Base-by-base conservation (phyloP, 2,329 filamentous ascomycete genomes). In the Leptographium flavum region DNA sequence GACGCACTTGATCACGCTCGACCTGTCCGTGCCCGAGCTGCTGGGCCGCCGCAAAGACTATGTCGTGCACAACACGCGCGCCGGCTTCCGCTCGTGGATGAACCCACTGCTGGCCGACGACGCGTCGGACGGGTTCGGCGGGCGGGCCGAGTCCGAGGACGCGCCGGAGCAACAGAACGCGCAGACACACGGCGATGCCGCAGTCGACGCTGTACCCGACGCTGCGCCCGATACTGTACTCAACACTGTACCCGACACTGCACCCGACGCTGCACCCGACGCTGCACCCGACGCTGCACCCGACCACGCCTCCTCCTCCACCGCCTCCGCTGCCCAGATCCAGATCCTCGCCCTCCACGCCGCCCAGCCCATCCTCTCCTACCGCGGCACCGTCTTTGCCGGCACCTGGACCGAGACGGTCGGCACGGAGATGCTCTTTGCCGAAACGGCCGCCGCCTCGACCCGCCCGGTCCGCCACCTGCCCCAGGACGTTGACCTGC, bases 301-400 rank as follows among this genome's bases (percentile, higher is more conserved):
- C 25, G 6, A 10, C 27, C 27, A 8, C 8, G 13, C 27, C 27
- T 28, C 3, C 8, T 9, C 27, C 27, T 11, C 27, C 8, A 28
- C 27, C 27, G 3, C 27, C 27, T 7, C 62, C n/a, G n/a, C 50
- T 6, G 49, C 64, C 27, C 63, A 73, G 33, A 74, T 94, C 6
- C 87, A 94, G 57, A 80, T 95, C 42, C 68, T 92, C n/a, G 87
- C 86, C 25, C 70, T 95, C 4, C 83, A 94, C 60, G 81, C 81
- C 1, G 56, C 65, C 3, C 81, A 83, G 41, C 90, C 90, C 0
- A 66, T 94, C 25, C 71, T 94, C 48, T 82, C 83, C 21, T 93
- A 93, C 62, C 74, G 81, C 47, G 83, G 83, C 27, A 76, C 81
- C 50, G 67, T 93, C 21, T 92, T 88, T 58, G 79, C 77, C 51